Evolutionary conservation across 176 grass and related monocot species (phyloP).

Genomic region (Aegilops umbellulata): DNA sequence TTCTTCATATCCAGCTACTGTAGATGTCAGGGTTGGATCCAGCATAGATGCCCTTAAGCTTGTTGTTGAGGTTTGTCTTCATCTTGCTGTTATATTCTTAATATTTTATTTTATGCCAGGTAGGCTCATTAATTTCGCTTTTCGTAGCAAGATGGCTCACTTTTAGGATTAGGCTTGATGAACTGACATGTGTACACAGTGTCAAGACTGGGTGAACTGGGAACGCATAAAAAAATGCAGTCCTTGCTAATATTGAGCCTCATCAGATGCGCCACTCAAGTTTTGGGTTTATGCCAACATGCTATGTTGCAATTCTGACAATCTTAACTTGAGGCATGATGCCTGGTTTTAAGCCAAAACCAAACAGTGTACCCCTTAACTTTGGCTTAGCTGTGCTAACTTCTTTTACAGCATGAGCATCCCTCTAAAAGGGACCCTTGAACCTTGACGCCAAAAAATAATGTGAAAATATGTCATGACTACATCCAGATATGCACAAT

Average conservation of each 20-base stretch:
- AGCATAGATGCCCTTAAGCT: slow-evolving; percentile 91
- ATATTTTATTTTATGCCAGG: not conserved
- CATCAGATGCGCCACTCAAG: slow-evolving; percentile 8
- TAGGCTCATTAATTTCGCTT: slow-evolving; percentile 16
- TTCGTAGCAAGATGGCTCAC: slow-evolving; percentile 8
- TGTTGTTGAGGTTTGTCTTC: slow-evolving; percentile 77
- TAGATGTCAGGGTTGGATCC: slow-evolving; percentile 94
- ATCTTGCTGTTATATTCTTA: slow-evolving; percentile 31
- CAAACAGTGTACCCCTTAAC: slow-evolving; percentile 7
- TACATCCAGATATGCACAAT: not conserved
- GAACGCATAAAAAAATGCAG: not conserved
- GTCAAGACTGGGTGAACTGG: slow-evolving; percentile 14
- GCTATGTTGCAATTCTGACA: slow-evolving; percentile 25
- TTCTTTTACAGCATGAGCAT: too few relatives aligned
- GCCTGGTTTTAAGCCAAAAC: slow-evolving; percentile 22
- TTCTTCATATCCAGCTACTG: slow-evolving; percentile 72
- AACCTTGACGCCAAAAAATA: not conserved
- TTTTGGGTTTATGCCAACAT: slow-evolving; percentile 19
- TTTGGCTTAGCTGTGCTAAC: slow-evolving; percentile 4
- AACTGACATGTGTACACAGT: not conserved
- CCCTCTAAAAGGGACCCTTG: not conserved
- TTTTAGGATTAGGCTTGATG: slow-evolving; percentile 13
- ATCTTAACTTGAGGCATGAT: not conserved
- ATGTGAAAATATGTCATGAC: not conserved
- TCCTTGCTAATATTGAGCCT: slow-evolving; percentile 10